Evolutionary conservation across 192 early-diverging fungal genomes (phyloP).

Genomic region (Paraglomus brasilianum): DNA sequence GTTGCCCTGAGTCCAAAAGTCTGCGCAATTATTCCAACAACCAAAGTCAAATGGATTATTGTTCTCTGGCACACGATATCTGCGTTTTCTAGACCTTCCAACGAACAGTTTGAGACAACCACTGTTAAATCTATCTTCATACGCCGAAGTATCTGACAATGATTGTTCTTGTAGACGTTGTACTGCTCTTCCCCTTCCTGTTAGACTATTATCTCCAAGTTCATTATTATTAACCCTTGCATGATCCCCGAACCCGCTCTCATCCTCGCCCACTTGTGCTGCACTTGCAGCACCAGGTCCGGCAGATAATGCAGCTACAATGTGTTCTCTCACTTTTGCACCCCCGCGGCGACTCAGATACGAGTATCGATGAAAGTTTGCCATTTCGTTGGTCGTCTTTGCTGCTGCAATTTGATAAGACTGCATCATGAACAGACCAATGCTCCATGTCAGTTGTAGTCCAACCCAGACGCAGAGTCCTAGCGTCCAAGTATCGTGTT

Average conservation of each 20-base stretch:
- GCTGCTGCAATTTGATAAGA: slow-evolving; percentile 71
- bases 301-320: slow-evolving; percentile 56
- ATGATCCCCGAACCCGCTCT: slow-evolving; percentile 39
- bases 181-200: slow-evolving; percentile 33
- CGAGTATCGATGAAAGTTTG: slow-evolving; percentile 74
- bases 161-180: background rate
- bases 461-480: slow-evolving; percentile 69
- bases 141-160: background rate
- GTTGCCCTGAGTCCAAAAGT: slow-evolving; percentile 72
- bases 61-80: slow-evolving; percentile 30
- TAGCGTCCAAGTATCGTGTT: slow-evolving; percentile 71
- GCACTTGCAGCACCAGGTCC: slow-evolving; percentile 39
- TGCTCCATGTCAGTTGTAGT: slow-evolving; percentile 80
- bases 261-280: slow-evolving; percentile 32
- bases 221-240: slow-evolving; percentile 29
- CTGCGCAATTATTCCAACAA: slow-evolving; percentile 72
- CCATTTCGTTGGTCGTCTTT: slow-evolving; percentile 88
- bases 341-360: slow-evolving; percentile 37
- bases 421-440: slow-evolving; percentile 76
- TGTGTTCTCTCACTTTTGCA: slow-evolving; percentile 40
- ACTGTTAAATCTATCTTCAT: slow-evolving; percentile 23
- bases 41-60: slow-evolving; percentile 84
- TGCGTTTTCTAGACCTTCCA: slow-evolving; percentile 41
- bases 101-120: slow-evolving; percentile 40
- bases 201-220: slow-evolving; percentile 30